Base-by-base conservation (phyloP, 2,329 filamentous ascomycete species). In the Paradendryphiella salina region DNA sequence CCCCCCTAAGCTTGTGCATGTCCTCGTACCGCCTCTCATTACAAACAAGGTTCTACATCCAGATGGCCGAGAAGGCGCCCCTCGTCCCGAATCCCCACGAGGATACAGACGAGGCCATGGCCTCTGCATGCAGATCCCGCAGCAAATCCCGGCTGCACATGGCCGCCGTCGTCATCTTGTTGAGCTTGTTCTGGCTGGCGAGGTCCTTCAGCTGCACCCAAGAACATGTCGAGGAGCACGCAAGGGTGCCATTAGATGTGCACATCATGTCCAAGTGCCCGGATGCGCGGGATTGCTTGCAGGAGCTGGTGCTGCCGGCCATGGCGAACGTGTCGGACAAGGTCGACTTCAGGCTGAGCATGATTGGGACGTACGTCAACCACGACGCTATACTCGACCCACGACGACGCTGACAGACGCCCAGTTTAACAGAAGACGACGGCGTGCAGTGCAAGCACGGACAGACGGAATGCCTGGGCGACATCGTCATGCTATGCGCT, bases 201-300 rank as follows among this genome's bases (percentile, higher is more conserved):
- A 44, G 57, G 38, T 54, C 56, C 1, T 70, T 63, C 59, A 61
- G 55, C 33, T 70, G 67, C 50, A 48, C 59, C 4, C 63, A 69
- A 42, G 46, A 64, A 38, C 67, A 69, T 37, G 26, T 45, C 9
- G 60, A 64, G 11, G 49, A 37, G 26, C 54, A 56, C 15, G 65
- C 63, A 42, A 77, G 70, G 50, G 87, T 97, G 4, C 88, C 90
- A 3, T 76, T 99, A 2, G 94, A 99, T 72, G 89, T 90, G 48
- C 93, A 97, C 73, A 94, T 97, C 64, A 99, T 97, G 87, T 74
- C 72, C 9, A 96, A 97, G 80, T 99, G 94, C 67, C 92, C 93
- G 0, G 94, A 99, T 74, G 91, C 94, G 2, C 82, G 81, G 72
- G 87, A 90, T 68, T 96, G 93, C 66, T 79, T 99, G 15, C 83